These are phyloP conservation scores for Thielaviopsis musarum DNA, from an alignment of 2,329 filamentous ascomycete species.

Conservation along the genomic window DNA sequence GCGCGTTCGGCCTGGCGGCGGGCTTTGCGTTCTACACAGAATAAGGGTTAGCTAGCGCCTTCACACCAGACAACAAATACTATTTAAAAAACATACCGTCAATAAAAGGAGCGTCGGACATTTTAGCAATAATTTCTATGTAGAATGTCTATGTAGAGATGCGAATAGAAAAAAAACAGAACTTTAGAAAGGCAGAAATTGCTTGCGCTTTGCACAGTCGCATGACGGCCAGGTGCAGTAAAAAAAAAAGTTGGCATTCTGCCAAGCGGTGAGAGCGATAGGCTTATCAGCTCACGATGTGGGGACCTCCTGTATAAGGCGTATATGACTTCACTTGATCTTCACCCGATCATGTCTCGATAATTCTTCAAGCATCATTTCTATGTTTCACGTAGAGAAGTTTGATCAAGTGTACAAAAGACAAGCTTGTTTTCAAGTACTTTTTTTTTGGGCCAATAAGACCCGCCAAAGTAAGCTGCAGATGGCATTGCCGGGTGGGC, in stretches of 20 bases:
- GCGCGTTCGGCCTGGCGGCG: conserved; percentile 11
- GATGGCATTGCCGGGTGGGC: too few relatives aligned
- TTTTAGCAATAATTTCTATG: too few relatives aligned
- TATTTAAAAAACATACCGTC: conserved; percentile 6
- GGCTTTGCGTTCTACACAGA: conserved; percentile 8
- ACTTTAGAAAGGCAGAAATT: background rate
- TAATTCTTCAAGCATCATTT: background rate
- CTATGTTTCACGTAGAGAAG: background rate
- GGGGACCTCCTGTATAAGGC: background rate
- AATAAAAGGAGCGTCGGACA: conserved; percentile 7
- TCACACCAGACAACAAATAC: background rate
- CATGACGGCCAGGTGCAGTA: background rate
- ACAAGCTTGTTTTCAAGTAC: background rate
- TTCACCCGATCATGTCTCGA: background rate
- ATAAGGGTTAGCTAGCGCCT: background rate
- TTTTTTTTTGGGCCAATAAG: background rate
- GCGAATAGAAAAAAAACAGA: background rate
- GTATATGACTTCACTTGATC: background rate
- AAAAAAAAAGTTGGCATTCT: conserved; percentile 11
- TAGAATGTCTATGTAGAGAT: background rate
- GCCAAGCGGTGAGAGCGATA: conserved; percentile 10
- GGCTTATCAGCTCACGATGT: background rate
- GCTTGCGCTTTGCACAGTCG: background rate
- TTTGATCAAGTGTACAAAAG: background rate
- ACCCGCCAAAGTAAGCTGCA: background rate